Conservation (phyloP, 1,284 basidiomycete genomes). For the Cryptococcus amylolentus region DNA sequence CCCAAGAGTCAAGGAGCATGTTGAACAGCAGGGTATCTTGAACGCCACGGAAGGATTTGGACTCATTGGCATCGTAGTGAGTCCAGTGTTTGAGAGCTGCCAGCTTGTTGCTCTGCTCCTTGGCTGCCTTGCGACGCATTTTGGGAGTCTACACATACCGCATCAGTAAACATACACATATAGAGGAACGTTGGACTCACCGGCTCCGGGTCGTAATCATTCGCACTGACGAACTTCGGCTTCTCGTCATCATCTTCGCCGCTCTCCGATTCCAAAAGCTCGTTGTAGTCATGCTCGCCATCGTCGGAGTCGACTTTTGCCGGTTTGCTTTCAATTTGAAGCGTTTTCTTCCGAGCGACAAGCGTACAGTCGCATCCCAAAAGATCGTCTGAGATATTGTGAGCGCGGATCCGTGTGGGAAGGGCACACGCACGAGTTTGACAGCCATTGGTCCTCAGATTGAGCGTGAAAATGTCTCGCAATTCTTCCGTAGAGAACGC, state of each 20-base stretch:
- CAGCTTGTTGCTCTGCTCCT: slow-evolving; percentile 71
- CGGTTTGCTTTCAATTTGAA: slow-evolving; percentile 1
- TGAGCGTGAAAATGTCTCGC: slow-evolving; percentile 84
- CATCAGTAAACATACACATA: slow-evolving; percentile 1
- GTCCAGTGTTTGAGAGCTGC: slow-evolving; percentile 82
- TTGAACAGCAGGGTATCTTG: slow-evolving; percentile 33
- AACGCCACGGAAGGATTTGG: slow-evolving; percentile 55
- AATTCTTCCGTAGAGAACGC: slow-evolving; percentile 90
- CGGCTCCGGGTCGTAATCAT: slow-evolving; percentile 53
- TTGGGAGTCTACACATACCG: slow-evolving; percentile 25
- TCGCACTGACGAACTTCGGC: slow-evolving; percentile 67
- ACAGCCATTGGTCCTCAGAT: slow-evolving; percentile 69
- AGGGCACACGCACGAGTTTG: slow-evolving; percentile 62
- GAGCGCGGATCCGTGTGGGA: background rate
- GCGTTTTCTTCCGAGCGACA: slow-evolving; percentile 1
- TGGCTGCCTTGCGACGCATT: slow-evolving; percentile 59
- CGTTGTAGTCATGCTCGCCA: background rate
- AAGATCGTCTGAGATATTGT: slow-evolving; percentile 54
- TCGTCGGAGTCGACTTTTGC: slow-evolving; percentile 7
- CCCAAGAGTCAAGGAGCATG: slow-evolving; percentile 30
- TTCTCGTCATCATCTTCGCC: slow-evolving; percentile 46
- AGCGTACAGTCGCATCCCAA: slow-evolving; percentile 65
- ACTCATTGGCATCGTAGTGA: slow-evolving; percentile 60
- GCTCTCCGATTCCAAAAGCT: slow-evolving; percentile 22
- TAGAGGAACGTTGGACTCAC: slow-evolving; percentile 24